A percentile compares a stretch with the other conserved stretches of the same genome.
phyloP scores from a whole-genome alignment of 2,329 filamentous ascomycete genomes.

The Fusarium acutatum region DNA sequence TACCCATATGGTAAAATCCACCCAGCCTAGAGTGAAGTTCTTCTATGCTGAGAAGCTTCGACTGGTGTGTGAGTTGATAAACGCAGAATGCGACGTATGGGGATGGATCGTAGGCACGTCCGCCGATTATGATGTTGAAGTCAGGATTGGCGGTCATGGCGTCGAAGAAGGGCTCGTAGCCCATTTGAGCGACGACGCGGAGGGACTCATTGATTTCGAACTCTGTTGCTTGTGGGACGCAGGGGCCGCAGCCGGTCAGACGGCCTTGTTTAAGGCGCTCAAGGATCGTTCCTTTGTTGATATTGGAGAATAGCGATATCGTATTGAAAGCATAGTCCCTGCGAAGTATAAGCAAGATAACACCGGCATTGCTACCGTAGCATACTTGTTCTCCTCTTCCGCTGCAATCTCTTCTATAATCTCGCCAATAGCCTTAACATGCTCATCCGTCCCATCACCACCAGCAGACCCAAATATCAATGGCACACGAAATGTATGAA shows the following conservation, averaged over 20 bases:
- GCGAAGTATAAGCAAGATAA: not conserved
- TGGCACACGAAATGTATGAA: slow-evolving; percentile 46
- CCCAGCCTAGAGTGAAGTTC: slow-evolving; percentile 38
- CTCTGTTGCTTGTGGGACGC: slow-evolving; percentile 51
- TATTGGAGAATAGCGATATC: slow-evolving; percentile 50
- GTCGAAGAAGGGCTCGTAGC: slow-evolving; percentile 54
- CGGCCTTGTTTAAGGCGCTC: slow-evolving; percentile 42
- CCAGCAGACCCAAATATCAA: slow-evolving; percentile 56
- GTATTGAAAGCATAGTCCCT: slow-evolving; percentile 44
- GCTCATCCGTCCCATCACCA: slow-evolving; percentile 56
- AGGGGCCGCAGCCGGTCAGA: slow-evolving; percentile 50
- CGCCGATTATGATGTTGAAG: slow-evolving; percentile 58
- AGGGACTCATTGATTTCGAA: slow-evolving; percentile 49
- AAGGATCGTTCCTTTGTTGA: slow-evolving; percentile 47
- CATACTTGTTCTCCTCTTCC: slow-evolving; percentile 11
- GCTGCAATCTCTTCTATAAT: slow-evolving; percentile 45
- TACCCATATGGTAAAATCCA: slow-evolving; percentile 59
- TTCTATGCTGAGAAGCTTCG: not conserved
- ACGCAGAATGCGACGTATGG: slow-evolving; percentile 49
- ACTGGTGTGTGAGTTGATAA: slow-evolving; percentile 18
- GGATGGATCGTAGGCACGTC: slow-evolving; percentile 53
- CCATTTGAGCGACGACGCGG: slow-evolving; percentile 56
- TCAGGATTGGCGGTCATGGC: slow-evolving; percentile 53
- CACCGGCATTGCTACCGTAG: accelerated
- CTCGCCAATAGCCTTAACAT: slow-evolving; percentile 51